Conservation (phyloP, 768 basidiomycete species). For the Tricholoma sp. region DNA sequence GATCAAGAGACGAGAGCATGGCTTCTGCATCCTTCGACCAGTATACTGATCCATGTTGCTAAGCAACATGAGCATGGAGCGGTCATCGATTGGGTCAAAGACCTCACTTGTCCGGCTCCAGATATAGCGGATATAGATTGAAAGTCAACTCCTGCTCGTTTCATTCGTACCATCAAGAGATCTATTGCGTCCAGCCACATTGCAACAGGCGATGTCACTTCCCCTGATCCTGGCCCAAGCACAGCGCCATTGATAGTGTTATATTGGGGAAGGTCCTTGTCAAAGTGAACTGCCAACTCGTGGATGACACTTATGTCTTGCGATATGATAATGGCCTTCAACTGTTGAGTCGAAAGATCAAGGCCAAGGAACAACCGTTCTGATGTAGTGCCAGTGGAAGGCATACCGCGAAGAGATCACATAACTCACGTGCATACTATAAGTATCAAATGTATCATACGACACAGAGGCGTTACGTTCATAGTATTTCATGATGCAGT, state of each 20-base stretch:
- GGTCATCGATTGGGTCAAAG: not conserved
- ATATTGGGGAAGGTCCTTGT: constrained; percentile 69
- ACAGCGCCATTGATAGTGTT: constrained; percentile 63
- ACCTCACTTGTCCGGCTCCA: constrained; percentile 70
- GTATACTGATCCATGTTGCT: constrained; percentile 89
- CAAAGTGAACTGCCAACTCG: constrained; percentile 74
- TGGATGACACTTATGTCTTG: constrained; percentile 54
- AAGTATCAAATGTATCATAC: too few relatives aligned
- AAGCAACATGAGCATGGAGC: not conserved
- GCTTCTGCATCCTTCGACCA: constrained; percentile 58
- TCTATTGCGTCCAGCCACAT: constrained; percentile 90
- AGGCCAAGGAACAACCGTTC: constrained; percentile 63
- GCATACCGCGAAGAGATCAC: constrained; percentile 8
- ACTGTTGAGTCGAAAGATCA: constrained; percentile 82
- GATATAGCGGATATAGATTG: constrained; percentile 57
- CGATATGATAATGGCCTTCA: constrained; percentile 69
- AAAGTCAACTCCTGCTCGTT: constrained; percentile 54
- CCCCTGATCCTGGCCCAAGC: constrained; percentile 57
- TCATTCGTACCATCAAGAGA: constrained; percentile 60
- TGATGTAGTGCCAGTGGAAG: constrained; percentile 3
- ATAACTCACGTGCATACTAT: too few relatives aligned
- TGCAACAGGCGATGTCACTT: constrained; percentile 73
- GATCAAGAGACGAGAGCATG: constrained; percentile 49
- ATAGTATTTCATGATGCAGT: constrained; percentile 4
- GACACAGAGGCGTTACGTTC: not conserved